phyloP scores from a whole-genome alignment of 2,329 filamentous ascomycete genomes.

The Colletotrichum sansevieriae region DNA sequence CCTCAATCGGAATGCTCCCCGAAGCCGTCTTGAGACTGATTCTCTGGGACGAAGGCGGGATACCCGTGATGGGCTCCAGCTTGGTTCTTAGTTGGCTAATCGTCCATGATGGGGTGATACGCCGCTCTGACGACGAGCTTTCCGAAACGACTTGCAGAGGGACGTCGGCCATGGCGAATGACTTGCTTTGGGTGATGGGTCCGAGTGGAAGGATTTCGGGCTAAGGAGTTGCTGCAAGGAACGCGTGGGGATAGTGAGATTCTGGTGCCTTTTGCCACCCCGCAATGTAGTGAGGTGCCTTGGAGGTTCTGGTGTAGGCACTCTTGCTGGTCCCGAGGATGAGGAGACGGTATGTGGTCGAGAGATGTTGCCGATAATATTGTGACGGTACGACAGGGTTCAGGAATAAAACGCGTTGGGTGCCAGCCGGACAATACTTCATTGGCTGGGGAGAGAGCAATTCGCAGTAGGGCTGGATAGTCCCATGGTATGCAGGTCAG shows the following conservation, averaged over 20 bases:
- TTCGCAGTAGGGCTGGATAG: conserved; percentile 37
- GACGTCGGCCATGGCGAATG: conserved; percentile 74
- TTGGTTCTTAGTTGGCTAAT: conserved; percentile 86
- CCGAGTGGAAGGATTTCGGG: conserved; percentile 5
- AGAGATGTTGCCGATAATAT: conserved; percentile 7
- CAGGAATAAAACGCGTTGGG: conserved; percentile 27
- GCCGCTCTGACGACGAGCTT: conserved; percentile 85
- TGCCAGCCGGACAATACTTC: conserved; percentile 32
- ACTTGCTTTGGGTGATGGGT: conserved; percentile 37
- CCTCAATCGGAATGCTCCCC: conserved; percentile 74
- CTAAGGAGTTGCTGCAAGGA: conserved; percentile 40
- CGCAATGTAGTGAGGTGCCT: too few species aligned
- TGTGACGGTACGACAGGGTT: conserved; percentile 18
- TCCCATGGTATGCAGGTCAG: conserved; percentile 39
- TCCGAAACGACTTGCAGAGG: conserved; percentile 82
- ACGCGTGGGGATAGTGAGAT: conserved; percentile 43
- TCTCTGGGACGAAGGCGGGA: conserved; percentile 83
- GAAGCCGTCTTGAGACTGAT: conserved; percentile 77
- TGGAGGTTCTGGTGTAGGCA: conserved; percentile 11
- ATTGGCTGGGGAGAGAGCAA: conserved; percentile 22
- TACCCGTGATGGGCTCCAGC: conserved; percentile 92
- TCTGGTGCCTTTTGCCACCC: too few species aligned
- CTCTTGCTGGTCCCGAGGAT: background rate
- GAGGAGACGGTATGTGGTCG: conserved; percentile 11
- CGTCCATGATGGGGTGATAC: conserved; percentile 92